Base-by-base conservation (phyloP, 306 rosid species). In the Cyamopsis tetragonoloba region DNA sequence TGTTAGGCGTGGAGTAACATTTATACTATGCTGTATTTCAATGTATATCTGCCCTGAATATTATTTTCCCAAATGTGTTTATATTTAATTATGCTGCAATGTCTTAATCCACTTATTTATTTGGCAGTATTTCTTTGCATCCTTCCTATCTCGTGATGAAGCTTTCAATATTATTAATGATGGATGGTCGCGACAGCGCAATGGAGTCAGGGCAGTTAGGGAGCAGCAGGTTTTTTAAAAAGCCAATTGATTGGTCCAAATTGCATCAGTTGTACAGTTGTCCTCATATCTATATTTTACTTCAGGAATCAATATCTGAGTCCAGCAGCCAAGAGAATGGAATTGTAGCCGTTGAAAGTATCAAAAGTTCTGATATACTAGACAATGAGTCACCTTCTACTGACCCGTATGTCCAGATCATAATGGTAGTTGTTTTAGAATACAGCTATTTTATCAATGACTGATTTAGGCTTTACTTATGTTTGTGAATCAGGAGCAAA, bases 71-170 rank as follows among this genome's bases (percentile, higher is more conserved):
- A 6, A 66, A 27, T 62, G 7, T 7, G 22, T 51, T 70, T 68
- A 44, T 48, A 26, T 82, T 68, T 48, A 32, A 50, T 62, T 69
- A 3, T 74, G 75, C 62, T 47, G 57, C 50, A 59, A 14, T 80
- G 59, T 63, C 83, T 73, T 20, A 62, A 65, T 56, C 37, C 53
- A 13, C 41, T 60, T 42, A 15, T 73, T 74, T 70, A 61, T 74
- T 76, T 77, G 63, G 81, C 96, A 95, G 99, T 57, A 85, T 79
- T 95, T 95, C 77, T 95, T 95, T 68, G 96, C 86, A 14, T 95
- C 97, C 65, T 95, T 90, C 74, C 79, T 95, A 64, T 95, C 95
- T 38, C 97, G 97, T 51, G 99, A 95, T 37, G 99, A 95, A 57
- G 99, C 99, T 50, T 83, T 84, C 62, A 95, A 84, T 62, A 77